Base-by-base conservation (phyloP, 768 basidiomycete species). In the Leucocoprinus sp. region DNA sequence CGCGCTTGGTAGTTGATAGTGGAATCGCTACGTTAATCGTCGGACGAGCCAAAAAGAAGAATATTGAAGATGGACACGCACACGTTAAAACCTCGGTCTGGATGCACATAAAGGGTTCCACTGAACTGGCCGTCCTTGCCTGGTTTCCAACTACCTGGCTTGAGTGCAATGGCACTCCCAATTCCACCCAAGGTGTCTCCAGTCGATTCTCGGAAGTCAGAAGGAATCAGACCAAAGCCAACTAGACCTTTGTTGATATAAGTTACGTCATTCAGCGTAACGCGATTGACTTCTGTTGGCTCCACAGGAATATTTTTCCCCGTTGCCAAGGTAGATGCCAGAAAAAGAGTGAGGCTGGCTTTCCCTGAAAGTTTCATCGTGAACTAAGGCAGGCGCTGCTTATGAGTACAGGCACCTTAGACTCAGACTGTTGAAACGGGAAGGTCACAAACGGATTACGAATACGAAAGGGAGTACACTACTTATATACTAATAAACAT, bases 31-130 rank as follows among this genome's bases (percentile, higher is more conserved):
- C 9, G n/a, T 11, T 31, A 5, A 14, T 5, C 11, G 3, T n/a
- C 31, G 4, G 9, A 11, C 11, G 14, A n/a, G n/a, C n/a, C n/a
- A 14, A 8, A 31, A 31, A 4, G 31, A 12, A 5, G 4, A 14
- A 31, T 8, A n/a, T 31, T 8, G 4, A n/a, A n/a, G 11, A 12
- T 31, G 31, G 5, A n/a, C 9, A 60, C 71, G 14, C 54, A 80
- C 75, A 78, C 66, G 50, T 79, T 80, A 56, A 66, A 78, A 5
- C 78, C 78, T n/a, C 78, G 64, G 53, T 81, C 78, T 7, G 77
- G 76, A 48, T 77, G 76, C 0, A 69, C 70, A n/a, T 75, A 54
- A 18, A 80, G 55, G 2, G 71, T 75, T 11, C 79, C 78, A 2
- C 61, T 59, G 54, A 67, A 78, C 1, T 58, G 60, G 1, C 70